Percentiles rank a stretch among this genome's conserved stretches.
phyloP scores from a whole-genome alignment of 2,329 filamentous ascomycete species.

The Talaromyces sp. region DNA sequence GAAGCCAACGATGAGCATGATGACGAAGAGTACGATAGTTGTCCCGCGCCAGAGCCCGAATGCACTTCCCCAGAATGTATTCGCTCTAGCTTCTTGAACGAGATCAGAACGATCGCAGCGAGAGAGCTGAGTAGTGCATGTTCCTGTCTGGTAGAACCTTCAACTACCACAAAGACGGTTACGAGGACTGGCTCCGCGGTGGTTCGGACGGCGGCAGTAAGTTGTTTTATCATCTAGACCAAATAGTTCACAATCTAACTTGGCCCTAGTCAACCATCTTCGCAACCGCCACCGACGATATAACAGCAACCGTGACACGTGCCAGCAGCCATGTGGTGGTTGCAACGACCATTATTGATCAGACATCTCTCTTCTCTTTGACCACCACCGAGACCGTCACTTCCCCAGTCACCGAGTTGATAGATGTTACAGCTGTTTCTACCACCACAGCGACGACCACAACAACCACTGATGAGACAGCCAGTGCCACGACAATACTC shows the following conservation, averaged over 20 bases:
- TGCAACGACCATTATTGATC: neutral
- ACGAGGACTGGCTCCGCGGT: neutral
- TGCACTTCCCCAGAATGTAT: neutral
- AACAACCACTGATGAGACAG: neutral
- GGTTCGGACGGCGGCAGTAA: neutral
- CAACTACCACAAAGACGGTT: neutral
- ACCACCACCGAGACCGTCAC: neutral
- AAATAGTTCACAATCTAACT: neutral
- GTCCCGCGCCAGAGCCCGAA: neutral
- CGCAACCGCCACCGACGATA: neutral
- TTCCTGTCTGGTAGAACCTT: neutral
- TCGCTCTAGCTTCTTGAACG: neutral
- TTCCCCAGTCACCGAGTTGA: neutral
- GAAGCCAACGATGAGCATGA: neutral
- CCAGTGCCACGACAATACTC: neutral
- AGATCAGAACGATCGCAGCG: neutral
- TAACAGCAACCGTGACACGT: neutral
- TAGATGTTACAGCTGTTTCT: neutral
- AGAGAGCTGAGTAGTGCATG: neutral
- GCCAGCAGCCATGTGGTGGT: neutral
- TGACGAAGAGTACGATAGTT: neutral
- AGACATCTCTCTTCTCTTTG: neutral
- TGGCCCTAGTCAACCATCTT: neutral
- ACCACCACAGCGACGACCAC: neutral
- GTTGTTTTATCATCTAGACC: neutral